Evolutionary conservation across 148 eudicot genomes (phyloP), one percentile per base, ranked within the genome.

Genomic region (Camellia japonica): DNA sequence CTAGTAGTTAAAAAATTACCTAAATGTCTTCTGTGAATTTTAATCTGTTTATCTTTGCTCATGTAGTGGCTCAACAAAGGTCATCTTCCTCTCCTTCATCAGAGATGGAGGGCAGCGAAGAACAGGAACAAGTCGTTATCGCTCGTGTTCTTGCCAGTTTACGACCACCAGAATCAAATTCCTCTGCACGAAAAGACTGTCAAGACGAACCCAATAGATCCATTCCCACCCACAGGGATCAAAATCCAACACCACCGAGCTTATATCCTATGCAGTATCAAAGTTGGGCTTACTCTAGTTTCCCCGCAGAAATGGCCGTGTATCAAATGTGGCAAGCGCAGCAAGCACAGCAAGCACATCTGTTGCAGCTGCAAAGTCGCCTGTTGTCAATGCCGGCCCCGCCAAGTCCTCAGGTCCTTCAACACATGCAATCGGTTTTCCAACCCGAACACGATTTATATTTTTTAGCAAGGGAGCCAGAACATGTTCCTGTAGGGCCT

Each of bases 41-140:
- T 44, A 67, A 55, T 66, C 19, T 76, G 4, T 59, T 62, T 12
- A 5, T 13, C 9, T 76, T 82, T 84, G 71, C 72, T 74, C 13
- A 79, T 87, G 85, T 62, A 89, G 92, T 89, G 87, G 82, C 86
- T 84, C 87, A 82, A 68, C 19, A 42, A 11, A 82, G 79, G 79
- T 66, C 82, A 38, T 70, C 87, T 68, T 56, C 83, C 76, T 67
- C 80, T 58, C 47, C 75, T 56, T 51, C 67, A 58, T 15, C 75
- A 30, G 72, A 77, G 54, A 7, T 84, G 13, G 84, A 79, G 64
- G 62, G 76, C 76, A 75, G 76, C 51, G 91, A 89, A 79, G 92
- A 89, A 74, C 90, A 82, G 82, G 92, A 87, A 54, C 90, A 89
- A 84, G 87, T 82, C n/a, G 51, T 82, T 70, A 86, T 89, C 79